Base-by-base conservation (phyloP, 345 rosid species). In the Adansonia digitata region DNA sequence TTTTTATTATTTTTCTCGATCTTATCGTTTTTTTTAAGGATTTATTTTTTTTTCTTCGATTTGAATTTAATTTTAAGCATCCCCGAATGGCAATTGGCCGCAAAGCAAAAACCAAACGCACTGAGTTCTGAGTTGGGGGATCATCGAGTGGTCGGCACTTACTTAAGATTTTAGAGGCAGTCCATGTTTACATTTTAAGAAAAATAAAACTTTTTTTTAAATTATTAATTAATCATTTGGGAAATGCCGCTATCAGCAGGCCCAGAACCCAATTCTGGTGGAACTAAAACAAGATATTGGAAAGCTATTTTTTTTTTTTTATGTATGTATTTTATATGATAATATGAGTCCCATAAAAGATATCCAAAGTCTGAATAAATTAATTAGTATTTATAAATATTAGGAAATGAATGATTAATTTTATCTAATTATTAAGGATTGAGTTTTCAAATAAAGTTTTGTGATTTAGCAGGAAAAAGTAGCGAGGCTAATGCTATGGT, bases 21-120 rank as follows among this genome's bases (percentile, higher is more conserved):
- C 86, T 84, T 83, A 84, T 87, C 85, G 77, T 15, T 37, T 74
- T 29, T 20, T 64, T 60, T 34, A 31, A 31, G 34, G 2, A 53
- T 12, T 40, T 11, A 0, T 43, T 48, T 27, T 69, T 46, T 7
- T n/a, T 2, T 45, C 17, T 45, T 1, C 59, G n/a, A n/a, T n/a
- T n/a, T n/a, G n/a, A n/a, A n/a, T n/a, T 42, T 7, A 13, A 18
- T 26, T 57, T 13, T 56, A 26, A 12, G 15, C 5, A 45, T 37
- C 68, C 3, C 18, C 68, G 37, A 53, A 53, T 53, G 59, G 59
- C 59, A 6, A n/a, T 20, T 42, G 18, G 34, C 70, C 11, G 51
- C 34, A 22, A 65, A 53, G 27, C 59, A 53, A 22, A 43, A 43
- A 43, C 61, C 5, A 31, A 15, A n/a, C 7, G 65, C 39, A 35